phyloP scores from a whole-genome alignment of 1,284 basidiomycete species.

The Microbotryomycetes sp. region DNA sequence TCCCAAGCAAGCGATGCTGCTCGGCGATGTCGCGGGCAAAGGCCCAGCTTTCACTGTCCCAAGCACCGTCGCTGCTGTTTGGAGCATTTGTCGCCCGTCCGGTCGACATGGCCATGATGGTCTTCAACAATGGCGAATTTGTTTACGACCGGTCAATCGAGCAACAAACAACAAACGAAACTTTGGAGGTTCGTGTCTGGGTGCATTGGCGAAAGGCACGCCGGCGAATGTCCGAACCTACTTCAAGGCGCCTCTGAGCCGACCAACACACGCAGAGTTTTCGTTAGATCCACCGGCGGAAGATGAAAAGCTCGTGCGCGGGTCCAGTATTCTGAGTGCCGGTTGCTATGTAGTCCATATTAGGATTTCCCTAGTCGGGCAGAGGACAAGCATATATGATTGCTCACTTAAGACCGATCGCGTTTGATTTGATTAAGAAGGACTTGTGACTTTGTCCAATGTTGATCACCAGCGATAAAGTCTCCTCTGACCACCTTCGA shows the following conservation, averaged over 20 bases:
- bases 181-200: background rate
- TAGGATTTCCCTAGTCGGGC: no score
- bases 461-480: slow-evolving; percentile 59
- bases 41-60: background rate
- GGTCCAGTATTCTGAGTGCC: background rate
- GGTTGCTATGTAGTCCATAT: no score
- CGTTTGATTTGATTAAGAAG: slow-evolving; percentile 45
- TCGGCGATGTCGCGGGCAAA: background rate
- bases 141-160: background rate
- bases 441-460: slow-evolving; percentile 53
- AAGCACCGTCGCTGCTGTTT: background rate
- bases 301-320: background rate
- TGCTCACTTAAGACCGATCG: no score
- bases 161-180: background rate
- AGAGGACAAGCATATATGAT: no score
- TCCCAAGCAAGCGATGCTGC: background rate
- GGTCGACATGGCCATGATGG: background rate
- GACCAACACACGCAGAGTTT: background rate
- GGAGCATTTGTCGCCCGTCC: background rate
- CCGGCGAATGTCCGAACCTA: background rate
- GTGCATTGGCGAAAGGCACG: background rate
- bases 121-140: background rate
- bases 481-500: slow-evolving; percentile 58
- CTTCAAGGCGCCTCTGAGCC: background rate
- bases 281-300: background rate